Evolutionary conservation across 1,139 yeast genomes (phyloP), one percentile per base, ranked within the genome.

Genomic region (Lodderomyces oxycetoniae): DNA sequence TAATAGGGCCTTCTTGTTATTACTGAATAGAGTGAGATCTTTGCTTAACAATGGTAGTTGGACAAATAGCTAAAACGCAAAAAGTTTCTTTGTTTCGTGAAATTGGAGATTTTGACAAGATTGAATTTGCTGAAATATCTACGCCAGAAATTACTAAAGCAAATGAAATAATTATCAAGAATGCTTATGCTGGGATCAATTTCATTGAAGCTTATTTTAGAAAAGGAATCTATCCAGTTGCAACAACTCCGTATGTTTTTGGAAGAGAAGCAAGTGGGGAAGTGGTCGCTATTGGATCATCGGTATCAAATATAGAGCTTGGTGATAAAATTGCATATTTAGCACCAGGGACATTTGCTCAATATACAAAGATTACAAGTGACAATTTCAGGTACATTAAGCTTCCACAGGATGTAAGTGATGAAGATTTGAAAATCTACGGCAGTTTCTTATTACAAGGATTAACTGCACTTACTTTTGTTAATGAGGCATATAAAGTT

Each of bases 201-300:
- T 84, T 76, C 63, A 82, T 87, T 44, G 96, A 88, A 49, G 68
- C 78, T 3, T 88, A 88, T 59, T 85, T 83, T 63, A 73, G 96
- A 50, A 71, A 63, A 34, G 96, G 96, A 3, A 49, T 80, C 5
- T 88, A 87, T 50, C 30, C 41, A 28, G 52, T 67, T 3, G 46
- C 56, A 24, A 14, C 25, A 16, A 55, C 64, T 31, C 96, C 96
- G 0, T 67, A 65, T 38, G 61, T 75, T 26, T 65, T 84, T 27
- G 96, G 96, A n/a, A 68, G 88, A 39, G 96, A 88, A 55, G 95
- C 89, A 3, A 64, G 83, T 24, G 96, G 96, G 22, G 71, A 59
- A 12, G 75, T 88, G 31, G 91, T 71, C 24, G 75, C 79, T 13
- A 72, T 75, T 13, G 96, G 96, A 19, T 46, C 60, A 2, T 58